A percentile compares a stretch with the other conserved stretches of the same genome.
These are phyloP conservation scores for Cucurbita ficifolia DNA, from an alignment of 306 rosid genomes.

Conservation along the genomic window DNA sequence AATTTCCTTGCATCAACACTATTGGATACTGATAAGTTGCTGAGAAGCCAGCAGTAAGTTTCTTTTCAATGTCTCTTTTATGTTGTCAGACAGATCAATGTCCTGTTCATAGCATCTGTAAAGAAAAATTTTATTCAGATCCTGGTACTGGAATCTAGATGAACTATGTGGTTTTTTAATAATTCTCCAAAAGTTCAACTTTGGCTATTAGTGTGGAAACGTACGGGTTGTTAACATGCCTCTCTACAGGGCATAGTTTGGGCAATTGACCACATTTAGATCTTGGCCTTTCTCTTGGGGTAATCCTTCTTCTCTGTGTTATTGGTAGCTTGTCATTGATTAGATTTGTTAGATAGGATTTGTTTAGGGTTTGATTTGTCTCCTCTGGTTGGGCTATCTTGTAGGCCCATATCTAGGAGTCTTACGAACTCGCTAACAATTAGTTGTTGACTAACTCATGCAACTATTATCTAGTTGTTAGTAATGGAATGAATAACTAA, in stretches of 20 bases:
- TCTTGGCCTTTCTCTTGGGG: not conserved
- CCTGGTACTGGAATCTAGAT: not conserved
- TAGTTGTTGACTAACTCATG: not conserved
- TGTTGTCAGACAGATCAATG: not conserved
- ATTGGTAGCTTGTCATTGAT: not conserved
- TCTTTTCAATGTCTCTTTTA: conserved; percentile 6
- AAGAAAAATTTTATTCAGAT: not conserved
- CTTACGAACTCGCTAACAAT: not conserved
- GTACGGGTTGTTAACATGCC: not conserved
- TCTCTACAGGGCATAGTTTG: not conserved
- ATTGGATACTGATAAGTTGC: conserved; percentile 61
- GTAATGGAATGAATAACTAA: not conserved
- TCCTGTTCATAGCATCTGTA: not conserved
- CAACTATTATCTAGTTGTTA: not conserved
- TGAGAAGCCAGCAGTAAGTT: conserved; percentile 92
- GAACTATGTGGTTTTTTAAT: not conserved
- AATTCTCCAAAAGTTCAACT: not conserved
- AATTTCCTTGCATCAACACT: conserved; percentile 64
- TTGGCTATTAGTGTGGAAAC: not conserved
- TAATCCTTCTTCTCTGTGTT: not conserved
- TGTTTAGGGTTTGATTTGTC: not conserved
- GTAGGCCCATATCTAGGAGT: not conserved
- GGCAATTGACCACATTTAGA: not conserved
- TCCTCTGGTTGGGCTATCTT: not conserved
- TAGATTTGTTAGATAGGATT: not conserved